Evolutionary conservation across 352 stramenopile species (phyloP).

Genomic region (Pelagophyceae sp.): DNA sequence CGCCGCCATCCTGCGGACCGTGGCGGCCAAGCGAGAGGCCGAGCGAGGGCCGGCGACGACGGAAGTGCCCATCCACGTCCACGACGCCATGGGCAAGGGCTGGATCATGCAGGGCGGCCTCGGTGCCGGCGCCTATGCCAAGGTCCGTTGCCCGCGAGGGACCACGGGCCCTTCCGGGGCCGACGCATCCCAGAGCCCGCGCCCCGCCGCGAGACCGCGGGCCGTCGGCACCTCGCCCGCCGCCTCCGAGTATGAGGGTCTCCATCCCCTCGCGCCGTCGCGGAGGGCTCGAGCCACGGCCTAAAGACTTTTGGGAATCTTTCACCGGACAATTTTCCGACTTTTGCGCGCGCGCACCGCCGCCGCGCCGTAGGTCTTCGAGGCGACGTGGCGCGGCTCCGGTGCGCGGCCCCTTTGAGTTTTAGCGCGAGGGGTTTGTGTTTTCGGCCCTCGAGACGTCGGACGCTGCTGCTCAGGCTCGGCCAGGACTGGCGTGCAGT

Average conservation of each 20-base stretch:
- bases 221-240: too few species aligned
- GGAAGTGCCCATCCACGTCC: not conserved
- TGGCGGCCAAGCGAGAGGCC: too few species aligned
- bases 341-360: too few species aligned
- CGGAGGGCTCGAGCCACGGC: too few species aligned
- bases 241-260: too few species aligned
- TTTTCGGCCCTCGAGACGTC: not conserved
- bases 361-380: conserved; percentile 8
- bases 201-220: too few species aligned
- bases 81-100: not conserved
- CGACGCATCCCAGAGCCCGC: too few species aligned
- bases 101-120: conserved; percentile 14
- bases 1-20: too few species aligned
- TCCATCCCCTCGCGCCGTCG: too few species aligned
- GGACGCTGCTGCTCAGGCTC: not conserved
- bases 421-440: not conserved
- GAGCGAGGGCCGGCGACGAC: not conserved
- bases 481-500: not conserved
- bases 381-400: conserved; percentile 9
- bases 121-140: conserved; percentile 7
- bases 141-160: too few species aligned
- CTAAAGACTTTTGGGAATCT: not conserved
- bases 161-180: too few species aligned
- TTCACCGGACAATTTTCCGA: not conserved
- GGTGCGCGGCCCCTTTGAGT: not conserved